Percentiles rank a stretch among this genome's conserved stretches.
phyloP scores from a whole-genome alignment of 2,329 filamentous ascomycete species.

The Aspergillus sp. region DNA sequence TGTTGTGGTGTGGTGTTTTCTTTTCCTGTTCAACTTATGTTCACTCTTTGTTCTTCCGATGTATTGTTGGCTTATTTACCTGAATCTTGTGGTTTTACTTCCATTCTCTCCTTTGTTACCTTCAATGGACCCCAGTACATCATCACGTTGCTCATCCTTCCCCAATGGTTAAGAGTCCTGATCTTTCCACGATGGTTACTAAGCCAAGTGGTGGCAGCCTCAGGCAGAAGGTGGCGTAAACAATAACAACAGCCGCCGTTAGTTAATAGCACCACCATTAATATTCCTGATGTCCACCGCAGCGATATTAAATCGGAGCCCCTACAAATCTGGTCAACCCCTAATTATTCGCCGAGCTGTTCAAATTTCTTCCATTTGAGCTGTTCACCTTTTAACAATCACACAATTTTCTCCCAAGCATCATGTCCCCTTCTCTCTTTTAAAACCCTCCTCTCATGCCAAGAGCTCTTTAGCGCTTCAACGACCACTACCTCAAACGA shows the following conservation, averaged over 20 bases:
- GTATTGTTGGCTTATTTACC: no score
- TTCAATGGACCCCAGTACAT: no score
- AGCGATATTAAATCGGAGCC: not conserved
- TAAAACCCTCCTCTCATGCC: not conserved
- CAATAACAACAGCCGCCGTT: not conserved
- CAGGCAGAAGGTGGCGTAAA: not conserved
- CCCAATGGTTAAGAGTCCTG: not conserved
- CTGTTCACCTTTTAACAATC: not conserved
- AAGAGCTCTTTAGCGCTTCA: not conserved
- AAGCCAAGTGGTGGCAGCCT: not conserved
- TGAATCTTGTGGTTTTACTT: no score
- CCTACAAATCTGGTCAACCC: not conserved
- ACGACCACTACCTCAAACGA: not conserved
- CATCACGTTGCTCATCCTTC: not conserved
- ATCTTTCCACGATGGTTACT: not conserved
- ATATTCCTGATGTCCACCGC: constrained; percentile 1
- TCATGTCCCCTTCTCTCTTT: not conserved
- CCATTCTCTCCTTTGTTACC: no score
- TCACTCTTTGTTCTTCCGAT: no score
- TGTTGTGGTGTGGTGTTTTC: no score
- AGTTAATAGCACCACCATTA: constrained; percentile 1
- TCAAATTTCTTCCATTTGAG: no score
- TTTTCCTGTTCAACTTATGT: no score
- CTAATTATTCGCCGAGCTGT: no score
- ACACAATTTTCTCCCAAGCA: not conserved